Evolutionary conservation across 768 basidiomycete genomes (phyloP), one percentile per base, ranked within the genome.

Genomic region (Rhodotorula paludigena): DNA sequence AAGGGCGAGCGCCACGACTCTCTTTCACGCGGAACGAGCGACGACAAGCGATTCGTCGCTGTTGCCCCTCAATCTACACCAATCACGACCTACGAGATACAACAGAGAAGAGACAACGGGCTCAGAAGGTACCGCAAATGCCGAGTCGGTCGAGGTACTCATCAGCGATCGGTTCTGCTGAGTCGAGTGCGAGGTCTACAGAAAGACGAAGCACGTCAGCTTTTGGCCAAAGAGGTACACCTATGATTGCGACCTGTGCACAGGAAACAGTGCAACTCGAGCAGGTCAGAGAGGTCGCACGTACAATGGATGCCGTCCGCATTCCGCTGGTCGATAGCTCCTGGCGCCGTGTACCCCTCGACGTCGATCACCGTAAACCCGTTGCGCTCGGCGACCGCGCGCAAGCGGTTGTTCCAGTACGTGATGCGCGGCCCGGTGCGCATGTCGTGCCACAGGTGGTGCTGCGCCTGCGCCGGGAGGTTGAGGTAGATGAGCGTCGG

Each of bases 281-380:
- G 42, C 1, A 44, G 25, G 42, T 18, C 32, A 23, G 21, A 30
- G 39, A 32, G 25, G 15, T 15, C 2, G 2, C 20, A 67, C 66
- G 51, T 44, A 68, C 66, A 68, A 39, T 68, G 66, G 11, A 68
- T 53, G 0, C 67, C 67, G 28, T 68, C 67, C 1, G 58, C 52
- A 25, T 59, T 14, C 11, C 39, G 12, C 28, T 52, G 45, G n/a
- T 68, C 67, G 28, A 68, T 45, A 44, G 62, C 61, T 6, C 63
- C 58, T 4, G 55, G 41, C 47, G 39, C 39, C 23, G 44, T 44
- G 15, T 49, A 38, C 33, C 2, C 16, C 57, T 60, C 44, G 10
- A 54, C 45, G 38, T 69, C 62, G 2, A 69, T 21, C 9, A 69
- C 68, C 23, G 47, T 41, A 62, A 62, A 69, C 20, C 62, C 62